Percentiles rank a stretch among this genome's conserved stretches.
phyloP scores from a whole-genome alignment of 2,329 filamentous ascomycete genomes.

The Fusarium annulatum region DNA sequence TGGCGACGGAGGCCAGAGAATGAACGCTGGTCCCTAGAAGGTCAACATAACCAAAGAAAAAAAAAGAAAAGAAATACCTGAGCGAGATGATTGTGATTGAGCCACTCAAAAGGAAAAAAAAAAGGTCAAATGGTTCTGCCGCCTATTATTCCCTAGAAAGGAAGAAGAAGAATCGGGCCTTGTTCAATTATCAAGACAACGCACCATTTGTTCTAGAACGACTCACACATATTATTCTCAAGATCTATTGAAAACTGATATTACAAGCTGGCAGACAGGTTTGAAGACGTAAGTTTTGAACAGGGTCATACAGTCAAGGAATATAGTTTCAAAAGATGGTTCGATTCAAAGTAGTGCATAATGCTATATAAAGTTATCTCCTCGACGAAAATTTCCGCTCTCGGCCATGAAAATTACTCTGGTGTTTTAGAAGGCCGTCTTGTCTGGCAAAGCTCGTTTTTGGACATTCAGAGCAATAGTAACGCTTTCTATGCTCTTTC shows the following conservation, averaged over 20 bases:
- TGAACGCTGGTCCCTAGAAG: no score
- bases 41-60: no score
- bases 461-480: background rate
- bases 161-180: background rate
- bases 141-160: background rate
- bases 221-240: background rate
- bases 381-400: background rate
- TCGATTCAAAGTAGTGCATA: background rate
- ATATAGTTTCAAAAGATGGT: background rate
- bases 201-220: background rate
- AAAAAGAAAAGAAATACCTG: no score
- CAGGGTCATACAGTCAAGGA: background rate
- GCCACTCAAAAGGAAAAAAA: background rate
- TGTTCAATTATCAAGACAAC: background rate
- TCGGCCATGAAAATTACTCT: background rate
- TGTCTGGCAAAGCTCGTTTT: background rate
- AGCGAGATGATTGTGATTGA: no score
- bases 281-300: background rate
- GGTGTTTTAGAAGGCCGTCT: background rate
- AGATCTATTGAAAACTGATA: background rate
- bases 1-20: no score
- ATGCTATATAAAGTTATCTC: background rate
- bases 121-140: background rate
- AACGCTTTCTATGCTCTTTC: background rate
- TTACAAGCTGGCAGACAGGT: background rate